Evolutionary conservation across 208 protist genomes (phyloP), one percentile per base, ranked within the genome.

Genomic region (Trypanosoma congolense): DNA sequence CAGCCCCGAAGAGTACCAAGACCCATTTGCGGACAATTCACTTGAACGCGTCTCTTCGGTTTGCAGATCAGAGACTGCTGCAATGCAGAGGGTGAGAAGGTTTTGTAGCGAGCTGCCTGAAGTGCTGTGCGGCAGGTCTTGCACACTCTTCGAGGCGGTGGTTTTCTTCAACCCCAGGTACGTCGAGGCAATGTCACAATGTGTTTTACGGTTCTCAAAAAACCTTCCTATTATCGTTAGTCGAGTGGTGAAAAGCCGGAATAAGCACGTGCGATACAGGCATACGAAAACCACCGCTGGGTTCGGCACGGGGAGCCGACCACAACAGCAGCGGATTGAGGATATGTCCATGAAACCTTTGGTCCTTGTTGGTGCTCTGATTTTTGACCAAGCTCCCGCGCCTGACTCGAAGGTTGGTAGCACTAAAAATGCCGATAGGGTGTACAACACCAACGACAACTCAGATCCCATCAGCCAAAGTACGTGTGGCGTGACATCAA

Each of bases 271-370:
- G 5, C 46, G 66, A 63, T 61, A 75, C 41, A 46, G 50, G 38
- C 43, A 52, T 12, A 80, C 68, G n/a, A 74, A 73, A 29, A 53
- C 65, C 1, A 67, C 54, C 30, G 45, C 54, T 2, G 85, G 85
- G 3, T 62, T 93, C 36, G 82, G 75, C 33, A 88, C 79, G 0
- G 81, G 85, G 1, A 46, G 42, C 10, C 68, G 72, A 21, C 76
- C 81, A 25, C 61, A 50, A 3, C 51, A 78, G 22, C 78, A 90
- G 72, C 68, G 75, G n/a, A 77, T 93, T 24, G 86, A 93, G 45
- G 82, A 87, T 47, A 90, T 93, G 79, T 46, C 68, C n/a, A 84
- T 93, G 82, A 93, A 93, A 56, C 86, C 86, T 18, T 68, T 93
- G 42, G 86, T 93, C 24, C 57, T 93, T 22, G 69, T 93, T 61